A percentile compares a stretch with the other conserved stretches of the same genome.
Evolutionary conservation across 768 basidiomycete genomes (phyloP).

Genomic region (Boletus eberwhitei): DNA sequence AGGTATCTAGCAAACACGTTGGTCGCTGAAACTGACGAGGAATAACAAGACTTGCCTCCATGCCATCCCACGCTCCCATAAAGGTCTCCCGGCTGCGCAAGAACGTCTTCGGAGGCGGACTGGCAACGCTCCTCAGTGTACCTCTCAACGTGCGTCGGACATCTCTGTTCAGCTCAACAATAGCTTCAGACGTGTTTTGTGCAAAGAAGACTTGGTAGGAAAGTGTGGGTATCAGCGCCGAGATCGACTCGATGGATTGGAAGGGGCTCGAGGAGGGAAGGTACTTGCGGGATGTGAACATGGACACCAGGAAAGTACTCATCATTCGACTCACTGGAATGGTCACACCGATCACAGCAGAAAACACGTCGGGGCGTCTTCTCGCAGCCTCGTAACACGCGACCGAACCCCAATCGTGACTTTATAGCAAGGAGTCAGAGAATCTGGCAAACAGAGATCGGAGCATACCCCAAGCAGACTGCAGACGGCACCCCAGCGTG

Average conservation of each 20-base stretch:
- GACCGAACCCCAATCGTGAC: constrained; percentile 76
- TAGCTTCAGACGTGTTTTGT: constrained; percentile 42
- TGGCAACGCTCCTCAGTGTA: constrained; percentile 48
- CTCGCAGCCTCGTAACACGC: constrained; percentile 69
- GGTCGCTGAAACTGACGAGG: not conserved
- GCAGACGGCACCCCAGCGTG: constrained; percentile 47
- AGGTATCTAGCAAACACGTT: constrained; percentile 45
- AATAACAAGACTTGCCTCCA: constrained; percentile 12
- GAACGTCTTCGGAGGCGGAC: constrained; percentile 55
- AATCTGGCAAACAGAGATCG: not conserved
- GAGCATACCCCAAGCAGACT: constrained; percentile 59
- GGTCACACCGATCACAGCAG: constrained; percentile 52
- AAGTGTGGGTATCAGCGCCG: constrained; percentile 46
- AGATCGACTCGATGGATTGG: constrained; percentile 41
- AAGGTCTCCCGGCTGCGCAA: constrained; percentile 49
- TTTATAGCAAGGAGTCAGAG: constrained; percentile 20
- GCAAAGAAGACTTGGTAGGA: constrained; percentile 67
- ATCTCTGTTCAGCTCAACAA: constrained; percentile 52
- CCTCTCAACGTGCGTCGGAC: constrained; percentile 55
- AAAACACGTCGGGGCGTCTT: constrained; percentile 61
- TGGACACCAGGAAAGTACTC: not conserved
- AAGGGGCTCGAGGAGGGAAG: constrained; percentile 51
- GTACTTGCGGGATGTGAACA: constrained; percentile 42
- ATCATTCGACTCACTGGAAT: constrained; percentile 48
- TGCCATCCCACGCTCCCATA: constrained; percentile 48